A percentile compares a stretch with the other conserved stretches of the same genome.
phyloP scores from a whole-genome alignment of 2,329 filamentous ascomycete genomes.

The Stagonosporopsis tanaceti region DNA sequence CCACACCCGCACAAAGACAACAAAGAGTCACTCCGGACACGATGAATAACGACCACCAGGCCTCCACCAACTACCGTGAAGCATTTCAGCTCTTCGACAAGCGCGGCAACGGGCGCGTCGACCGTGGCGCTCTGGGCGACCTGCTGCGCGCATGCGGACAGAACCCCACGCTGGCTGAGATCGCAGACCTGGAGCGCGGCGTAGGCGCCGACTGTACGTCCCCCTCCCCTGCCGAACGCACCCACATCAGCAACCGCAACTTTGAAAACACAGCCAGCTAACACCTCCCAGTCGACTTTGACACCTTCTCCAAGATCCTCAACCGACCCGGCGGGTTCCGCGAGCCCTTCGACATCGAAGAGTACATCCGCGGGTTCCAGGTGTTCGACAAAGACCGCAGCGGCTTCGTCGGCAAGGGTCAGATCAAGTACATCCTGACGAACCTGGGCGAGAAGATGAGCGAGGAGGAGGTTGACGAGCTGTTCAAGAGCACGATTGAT shows the following conservation, averaged over 20 bases:
- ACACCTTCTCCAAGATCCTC: slow-evolving; percentile 94
- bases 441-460: slow-evolving; percentile 99
- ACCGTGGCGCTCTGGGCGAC: slow-evolving; percentile 86
- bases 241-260: not conserved
- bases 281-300: slow-evolving; percentile 81
- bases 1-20: slow-evolving; percentile 13
- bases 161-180: slow-evolving; percentile 95
- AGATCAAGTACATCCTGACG: slow-evolving; percentile 96
- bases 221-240: not conserved
- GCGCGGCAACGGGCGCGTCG: slow-evolving; percentile 93
- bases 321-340: slow-evolving; percentile 98
- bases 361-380: slow-evolving; percentile 98
- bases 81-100: slow-evolving; percentile 99
- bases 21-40: slow-evolving; percentile 24
- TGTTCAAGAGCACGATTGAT: slow-evolving; percentile 92
- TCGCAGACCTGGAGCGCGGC: slow-evolving; percentile 88
- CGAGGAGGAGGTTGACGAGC: slow-evolving; percentile 97
- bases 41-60: slow-evolving; percentile 58
- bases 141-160: slow-evolving; percentile 95
- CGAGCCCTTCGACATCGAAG: slow-evolving; percentile 95
- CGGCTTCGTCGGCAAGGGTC: slow-evolving; percentile 95
- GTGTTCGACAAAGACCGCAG: slow-evolving; percentile 99
- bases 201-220: slow-evolving; percentile 89
- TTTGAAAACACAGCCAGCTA: slow-evolving; percentile 1
- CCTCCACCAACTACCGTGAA: slow-evolving; percentile 99